Conservation (phyloP, 1,284 basidiomycete genomes). For the Microbotryum saponariae region DNA sequence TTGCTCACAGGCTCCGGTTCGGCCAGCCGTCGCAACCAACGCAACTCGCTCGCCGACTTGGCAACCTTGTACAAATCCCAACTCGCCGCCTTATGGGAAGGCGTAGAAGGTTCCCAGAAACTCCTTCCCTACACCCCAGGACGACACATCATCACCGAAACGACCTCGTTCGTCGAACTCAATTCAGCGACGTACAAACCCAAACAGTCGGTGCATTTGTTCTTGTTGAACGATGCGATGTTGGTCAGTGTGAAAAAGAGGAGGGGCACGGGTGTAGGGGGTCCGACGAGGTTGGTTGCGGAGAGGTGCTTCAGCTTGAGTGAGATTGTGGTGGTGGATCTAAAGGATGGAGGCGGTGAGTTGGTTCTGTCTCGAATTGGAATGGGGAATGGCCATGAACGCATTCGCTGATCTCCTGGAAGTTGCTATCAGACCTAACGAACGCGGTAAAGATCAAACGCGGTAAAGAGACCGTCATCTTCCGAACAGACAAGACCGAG, state of each 20-base stretch:
- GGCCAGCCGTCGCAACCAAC: slow-evolving; percentile 45
- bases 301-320: slow-evolving; percentile 85
- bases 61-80: slow-evolving; percentile 89
- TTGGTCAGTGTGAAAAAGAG: slow-evolving; percentile 61
- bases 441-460: slow-evolving; percentile 95
- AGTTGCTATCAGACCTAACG: slow-evolving; percentile 58
- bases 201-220: slow-evolving; percentile 76
- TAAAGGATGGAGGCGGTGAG: slow-evolving; percentile 85
- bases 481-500: slow-evolving; percentile 66
- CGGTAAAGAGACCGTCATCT: slow-evolving; percentile 88
- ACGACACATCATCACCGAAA: slow-evolving; percentile 80
- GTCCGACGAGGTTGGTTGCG: slow-evolving; percentile 64
- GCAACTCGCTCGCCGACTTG: slow-evolving; percentile 85
- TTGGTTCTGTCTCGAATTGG: slow-evolving; percentile 20
- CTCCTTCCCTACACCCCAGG: slow-evolving; percentile 84
- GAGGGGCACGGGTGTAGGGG: slow-evolving; percentile 47
- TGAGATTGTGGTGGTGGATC: slow-evolving; percentile 88
- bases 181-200: slow-evolving; percentile 95
- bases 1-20: slow-evolving; percentile 41
- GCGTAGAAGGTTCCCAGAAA: slow-evolving; percentile 93
- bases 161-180: slow-evolving; percentile 72
- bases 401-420: background rate
- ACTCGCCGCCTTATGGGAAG: slow-evolving; percentile 80
- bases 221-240: slow-evolving; percentile 84
- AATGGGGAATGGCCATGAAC: no score